A percentile compares a stretch with the other conserved stretches of the same genome.
These are phyloP conservation scores for Wickerhamiella brachini DNA, from an alignment of 805 yeast genomes.

Conservation along the genomic window DNA sequence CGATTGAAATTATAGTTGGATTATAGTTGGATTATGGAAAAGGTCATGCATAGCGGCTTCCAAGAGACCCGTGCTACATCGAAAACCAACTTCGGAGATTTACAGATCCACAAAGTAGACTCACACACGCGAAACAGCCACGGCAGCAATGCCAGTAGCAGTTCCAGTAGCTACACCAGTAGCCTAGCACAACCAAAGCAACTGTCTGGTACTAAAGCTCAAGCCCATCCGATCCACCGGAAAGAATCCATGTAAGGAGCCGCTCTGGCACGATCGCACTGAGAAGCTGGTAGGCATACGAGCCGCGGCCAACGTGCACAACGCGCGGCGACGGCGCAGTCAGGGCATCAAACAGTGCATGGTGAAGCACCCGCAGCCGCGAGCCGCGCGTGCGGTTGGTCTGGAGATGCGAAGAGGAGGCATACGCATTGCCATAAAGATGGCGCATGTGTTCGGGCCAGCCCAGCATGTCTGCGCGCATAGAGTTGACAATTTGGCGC, in stretches of 20 bases:
- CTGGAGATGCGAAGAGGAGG: conserved; percentile 21
- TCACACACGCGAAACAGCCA: no score
- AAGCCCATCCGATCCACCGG: not conserved
- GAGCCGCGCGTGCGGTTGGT: conserved; percentile 22
- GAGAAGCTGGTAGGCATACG: conserved; percentile 21
- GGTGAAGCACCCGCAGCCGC: conserved; percentile 19
- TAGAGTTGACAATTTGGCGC: conserved; percentile 21
- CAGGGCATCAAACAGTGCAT: conserved; percentile 22
- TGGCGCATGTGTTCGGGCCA: conserved; percentile 29
- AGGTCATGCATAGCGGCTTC: no score
- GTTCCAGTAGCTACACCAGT: no score
- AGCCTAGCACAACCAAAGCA: no score
- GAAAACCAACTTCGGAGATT: no score
- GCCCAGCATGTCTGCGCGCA: conserved; percentile 29
- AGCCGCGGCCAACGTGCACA: conserved; percentile 23
- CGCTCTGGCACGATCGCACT: conserved; percentile 21
- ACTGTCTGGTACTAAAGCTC: not conserved
- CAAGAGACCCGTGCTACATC: no score
- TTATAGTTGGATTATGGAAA: no score
- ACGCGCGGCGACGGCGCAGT: conserved; percentile 16
- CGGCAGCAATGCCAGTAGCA: no score
- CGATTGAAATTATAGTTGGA: no score
- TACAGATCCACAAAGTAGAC: no score
- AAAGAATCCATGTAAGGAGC: conserved; percentile 11
- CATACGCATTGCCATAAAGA: conserved; percentile 25